Base-by-base conservation (phyloP, 2,329 filamentous ascomycete genomes). In the Dactylonectria macrodidyma region DNA sequence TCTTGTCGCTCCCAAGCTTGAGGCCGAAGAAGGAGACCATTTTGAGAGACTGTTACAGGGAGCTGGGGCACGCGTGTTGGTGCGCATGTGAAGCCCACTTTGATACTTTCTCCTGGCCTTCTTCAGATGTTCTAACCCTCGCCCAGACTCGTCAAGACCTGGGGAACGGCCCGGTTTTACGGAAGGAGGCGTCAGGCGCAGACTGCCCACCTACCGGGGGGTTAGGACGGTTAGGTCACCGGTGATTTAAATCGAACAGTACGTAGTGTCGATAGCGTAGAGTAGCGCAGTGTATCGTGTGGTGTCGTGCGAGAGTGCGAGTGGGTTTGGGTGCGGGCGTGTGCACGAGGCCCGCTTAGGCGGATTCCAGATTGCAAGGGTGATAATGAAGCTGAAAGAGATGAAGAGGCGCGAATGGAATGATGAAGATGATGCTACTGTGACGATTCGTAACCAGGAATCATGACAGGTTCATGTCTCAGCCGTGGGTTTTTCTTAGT, bases 21-120 rank as follows among this genome's bases (percentile, higher is more conserved):
- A 90, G 79, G 57, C 87, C 87, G 70, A 89, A 89, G 70, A 90
- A 88, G 2, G 88, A 89, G 24, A 89, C 88, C 88, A 90, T 89
- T 62, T 66, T 69, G 71, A 63, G 50, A 26, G 65, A 59, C 54
- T 59, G 47, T 16, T 19, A 50, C 11, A 38, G 19, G 26, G 14
- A 47, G 58, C 41, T 26, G 12, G 26, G 30, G 30, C 44, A 19
- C 24, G 48, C 52, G 52, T 58, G 22, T 41, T 11, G 60, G n/a
- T 33, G 47, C 36, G 38, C 63, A 58, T 55, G 47, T 59, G 41
- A 60, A 60, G 51, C 47, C 57, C 51, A 48, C 62, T 50, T 48
- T 57, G 41, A 10, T 55, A 19, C 24, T 38, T 62, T 46, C 46
- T 41, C 24, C n/a, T 38, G 24, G 26, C 11, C 33, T 46, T 51